phyloP scores from a whole-genome alignment of 176 grass and related monocot species.

The Tillandsia fasciculata region DNA sequence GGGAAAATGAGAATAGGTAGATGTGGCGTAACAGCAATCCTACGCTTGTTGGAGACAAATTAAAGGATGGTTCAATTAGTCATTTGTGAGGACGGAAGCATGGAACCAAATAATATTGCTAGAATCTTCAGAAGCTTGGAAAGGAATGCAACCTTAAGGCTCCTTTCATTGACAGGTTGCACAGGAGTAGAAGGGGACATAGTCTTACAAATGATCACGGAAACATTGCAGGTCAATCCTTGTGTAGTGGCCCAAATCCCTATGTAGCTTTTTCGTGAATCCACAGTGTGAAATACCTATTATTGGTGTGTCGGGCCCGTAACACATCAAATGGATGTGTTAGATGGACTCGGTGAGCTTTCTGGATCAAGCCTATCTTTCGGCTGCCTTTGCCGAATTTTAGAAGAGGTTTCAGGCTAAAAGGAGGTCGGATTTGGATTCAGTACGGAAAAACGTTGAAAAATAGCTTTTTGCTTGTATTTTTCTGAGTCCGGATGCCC shows the following conservation, averaged over 20 bases:
- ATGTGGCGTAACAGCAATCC: constrained; percentile 50
- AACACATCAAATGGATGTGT: no score
- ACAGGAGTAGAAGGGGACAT: constrained; percentile 63
- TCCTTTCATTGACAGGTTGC: constrained; percentile 61
- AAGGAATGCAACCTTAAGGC: constrained; percentile 55
- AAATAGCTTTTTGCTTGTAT: no score
- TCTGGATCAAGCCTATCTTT: no score
- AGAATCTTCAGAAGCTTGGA: constrained; percentile 72
- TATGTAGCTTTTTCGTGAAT: no score
- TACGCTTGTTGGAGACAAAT: constrained; percentile 82
- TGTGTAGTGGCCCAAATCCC: constrained; percentile 7
- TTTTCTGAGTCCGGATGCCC: no score
- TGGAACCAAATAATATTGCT: constrained; percentile 56
- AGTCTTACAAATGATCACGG: constrained; percentile 59
- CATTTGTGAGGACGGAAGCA: constrained; percentile 52
- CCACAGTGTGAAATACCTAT: no score
- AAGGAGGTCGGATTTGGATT: no score
- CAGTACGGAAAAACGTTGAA: no score
- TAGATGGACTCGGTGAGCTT: no score
- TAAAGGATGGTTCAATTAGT: constrained; percentile 46
- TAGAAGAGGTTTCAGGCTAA: no score
- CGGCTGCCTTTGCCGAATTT: no score
- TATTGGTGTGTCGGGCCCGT: no score
- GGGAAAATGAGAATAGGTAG: constrained; percentile 37
- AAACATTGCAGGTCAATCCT: constrained; percentile 69